A percentile compares a stretch with the other conserved stretches of the same genome.
Evolutionary conservation across 2,329 filamentous ascomycete genomes (phyloP).

Genomic region (Pseudogymnoascus sp.): DNA sequence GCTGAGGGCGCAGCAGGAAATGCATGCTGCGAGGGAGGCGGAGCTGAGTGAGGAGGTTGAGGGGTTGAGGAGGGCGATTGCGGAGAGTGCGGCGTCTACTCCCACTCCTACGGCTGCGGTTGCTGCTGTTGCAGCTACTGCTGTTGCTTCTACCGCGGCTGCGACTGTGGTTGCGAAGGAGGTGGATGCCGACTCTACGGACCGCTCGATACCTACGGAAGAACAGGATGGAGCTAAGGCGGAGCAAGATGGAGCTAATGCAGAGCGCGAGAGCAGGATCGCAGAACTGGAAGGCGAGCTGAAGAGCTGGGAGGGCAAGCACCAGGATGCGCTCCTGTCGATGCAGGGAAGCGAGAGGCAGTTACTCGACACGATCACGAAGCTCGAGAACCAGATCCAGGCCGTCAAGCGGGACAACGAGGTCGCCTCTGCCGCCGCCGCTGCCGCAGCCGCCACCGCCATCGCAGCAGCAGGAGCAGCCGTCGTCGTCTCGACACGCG

Average conservation of each 20-base stretch:
- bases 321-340: slow-evolving; percentile 59
- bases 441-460: slow-evolving; percentile 25
- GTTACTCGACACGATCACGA: slow-evolving; percentile 61
- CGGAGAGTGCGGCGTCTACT: slow-evolving; percentile 12
- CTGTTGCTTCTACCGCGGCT: slow-evolving; percentile 18
- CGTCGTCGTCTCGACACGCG: slow-evolving; percentile 32
- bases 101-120: slow-evolving; percentile 14
- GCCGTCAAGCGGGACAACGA: slow-evolving; percentile 44
- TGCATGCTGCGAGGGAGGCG: slow-evolving; percentile 64
- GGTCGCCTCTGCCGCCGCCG: slow-evolving; percentile 15
- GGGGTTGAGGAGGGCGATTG: slow-evolving; percentile 41
- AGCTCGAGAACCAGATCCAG: slow-evolving; percentile 56
- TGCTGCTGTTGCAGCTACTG: slow-evolving; percentile 16
- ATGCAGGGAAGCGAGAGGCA: slow-evolving; percentile 65
- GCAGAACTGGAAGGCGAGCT: slow-evolving; percentile 63
- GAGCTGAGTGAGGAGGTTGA: slow-evolving; percentile 66
- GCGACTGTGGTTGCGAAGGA: slow-evolving; percentile 13
- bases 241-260: slow-evolving; percentile 22
- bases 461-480: slow-evolving; percentile 35
- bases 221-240: slow-evolving; percentile 23
- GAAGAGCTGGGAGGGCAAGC: slow-evolving; percentile 65
- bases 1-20: slow-evolving; percentile 63
- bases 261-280: slow-evolving; percentile 35
- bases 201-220: slow-evolving; percentile 12
- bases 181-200: slow-evolving; percentile 14